A percentile compares a stretch with the other conserved stretches of the same genome.
phyloP scores from a whole-genome alignment of 2,329 filamentous ascomycete species.

The Karstenula rhodostoma region DNA sequence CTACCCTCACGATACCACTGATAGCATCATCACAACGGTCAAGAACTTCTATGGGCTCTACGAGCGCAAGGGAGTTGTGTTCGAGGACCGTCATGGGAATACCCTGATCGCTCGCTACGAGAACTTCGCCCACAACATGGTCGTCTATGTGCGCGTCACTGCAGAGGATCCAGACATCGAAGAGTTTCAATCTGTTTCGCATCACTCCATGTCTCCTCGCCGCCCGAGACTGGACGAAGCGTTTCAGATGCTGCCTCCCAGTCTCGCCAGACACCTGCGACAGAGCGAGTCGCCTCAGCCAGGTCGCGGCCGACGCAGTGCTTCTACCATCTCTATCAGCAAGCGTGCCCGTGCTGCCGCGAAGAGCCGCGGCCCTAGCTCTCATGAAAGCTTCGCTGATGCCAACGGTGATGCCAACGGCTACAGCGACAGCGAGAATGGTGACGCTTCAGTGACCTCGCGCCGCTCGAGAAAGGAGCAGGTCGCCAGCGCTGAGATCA shows the following conservation, averaged over 20 bases:
- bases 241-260: constrained; percentile 69
- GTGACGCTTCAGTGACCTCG: constrained; percentile 75
- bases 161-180: constrained; percentile 60
- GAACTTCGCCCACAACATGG: constrained; percentile 92
- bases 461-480: constrained; percentile 82
- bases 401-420: constrained; percentile 68
- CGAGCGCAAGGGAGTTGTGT: constrained; percentile 84
- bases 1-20: constrained; percentile 93
- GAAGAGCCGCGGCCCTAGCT: constrained; percentile 73
- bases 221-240: constrained; percentile 69
- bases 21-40: constrained; percentile 96
- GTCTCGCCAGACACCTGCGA: constrained; percentile 69
- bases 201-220: constrained; percentile 59
- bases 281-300: constrained; percentile 79
- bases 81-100: constrained; percentile 88
- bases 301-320: constrained; percentile 76
- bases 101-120: constrained; percentile 95
- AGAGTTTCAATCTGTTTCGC: constrained; percentile 58
- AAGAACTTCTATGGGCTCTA: constrained; percentile 99
- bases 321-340: constrained; percentile 72
- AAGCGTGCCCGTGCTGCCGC: constrained; percentile 69
- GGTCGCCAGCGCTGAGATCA: constrained; percentile 94
- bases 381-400: constrained; percentile 68
- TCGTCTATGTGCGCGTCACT: constrained; percentile 89
- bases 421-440: constrained; percentile 89